A percentile compares a stretch with the other conserved stretches of the same genome.
These are phyloP conservation scores for Besnoitia besnoiti DNA, from an alignment of 169 alveolate species.

Conservation along the genomic window DNA sequence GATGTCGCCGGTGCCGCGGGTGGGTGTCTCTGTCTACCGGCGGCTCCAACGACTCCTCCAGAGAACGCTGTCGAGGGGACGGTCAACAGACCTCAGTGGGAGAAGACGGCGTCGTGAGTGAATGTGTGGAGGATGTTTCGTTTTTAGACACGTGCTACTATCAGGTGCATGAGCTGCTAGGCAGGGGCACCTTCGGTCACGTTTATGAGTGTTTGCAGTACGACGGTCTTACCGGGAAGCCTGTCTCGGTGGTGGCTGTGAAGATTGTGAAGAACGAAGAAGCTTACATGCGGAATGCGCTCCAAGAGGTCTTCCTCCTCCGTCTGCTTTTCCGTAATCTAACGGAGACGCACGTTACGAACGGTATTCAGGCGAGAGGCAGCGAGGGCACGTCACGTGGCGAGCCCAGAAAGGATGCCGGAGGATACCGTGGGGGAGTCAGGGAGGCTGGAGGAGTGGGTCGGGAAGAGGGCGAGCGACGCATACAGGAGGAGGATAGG, in stretches of 20 bases:
- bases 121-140: not conserved
- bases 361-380: too few species aligned
- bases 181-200: slow-evolving; percentile 83
- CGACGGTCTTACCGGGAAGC: slow-evolving; percentile 5
- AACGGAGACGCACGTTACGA: too few species aligned
- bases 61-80: not conserved
- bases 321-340: slow-evolving; percentile 70
- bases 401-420: not conserved
- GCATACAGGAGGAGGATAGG: not conserved
- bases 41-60: not conserved
- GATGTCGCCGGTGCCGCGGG: not conserved
- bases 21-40: not conserved
- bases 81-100: not conserved
- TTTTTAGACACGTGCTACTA: slow-evolving; percentile 48
- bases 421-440: not conserved
- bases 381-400: too few species aligned
- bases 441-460: not conserved
- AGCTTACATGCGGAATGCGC: slow-evolving; percentile 75
- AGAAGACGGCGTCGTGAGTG: not conserved
- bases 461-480: not conserved
- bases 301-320: slow-evolving; percentile 72
- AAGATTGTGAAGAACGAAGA: slow-evolving; percentile 78
- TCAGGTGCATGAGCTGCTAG: slow-evolving; percentile 75
- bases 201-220: slow-evolving; percentile 70
- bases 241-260: slow-evolving; percentile 48